Percentiles rank a stretch among this genome's conserved stretches.
Evolutionary conservation across 148 eudicot species (phyloP).

Genomic region (Polygonum maritimum): DNA sequence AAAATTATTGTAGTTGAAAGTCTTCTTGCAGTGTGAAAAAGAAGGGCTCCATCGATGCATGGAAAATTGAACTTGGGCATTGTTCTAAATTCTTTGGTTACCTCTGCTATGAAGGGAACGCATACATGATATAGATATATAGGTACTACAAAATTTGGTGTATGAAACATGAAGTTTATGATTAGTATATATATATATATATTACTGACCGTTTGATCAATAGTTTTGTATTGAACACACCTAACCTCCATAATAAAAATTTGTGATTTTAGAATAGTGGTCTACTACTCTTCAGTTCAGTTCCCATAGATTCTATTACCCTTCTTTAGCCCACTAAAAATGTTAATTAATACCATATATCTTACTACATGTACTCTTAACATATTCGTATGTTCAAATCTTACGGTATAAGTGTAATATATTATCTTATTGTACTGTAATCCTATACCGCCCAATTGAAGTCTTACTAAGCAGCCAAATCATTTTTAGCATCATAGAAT

Average conservation of each 20-base stretch:
- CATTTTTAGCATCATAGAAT: too few species aligned
- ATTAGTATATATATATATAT: too few species aligned
- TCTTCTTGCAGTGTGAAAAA: background rate
- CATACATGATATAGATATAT: background rate
- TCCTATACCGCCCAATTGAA: too few species aligned
- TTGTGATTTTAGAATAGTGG: background rate
- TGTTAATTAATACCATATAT: too few species aligned
- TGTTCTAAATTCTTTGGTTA: background rate
- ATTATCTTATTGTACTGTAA: too few species aligned
- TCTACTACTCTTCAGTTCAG: background rate
- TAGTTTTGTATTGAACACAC: background rate
- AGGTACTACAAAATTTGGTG: background rate
- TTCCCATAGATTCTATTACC: background rate
- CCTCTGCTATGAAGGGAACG: too few species aligned
- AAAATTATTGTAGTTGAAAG: too few species aligned
- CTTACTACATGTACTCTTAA: too few species aligned
- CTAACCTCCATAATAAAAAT: background rate
- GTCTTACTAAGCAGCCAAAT: too few species aligned
- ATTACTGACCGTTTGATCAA: background rate
- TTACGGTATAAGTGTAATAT: too few species aligned
- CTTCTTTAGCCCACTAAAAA: too few species aligned
- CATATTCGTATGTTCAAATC: too few species aligned
- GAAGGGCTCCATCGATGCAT: background rate
- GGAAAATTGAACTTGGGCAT: background rate
- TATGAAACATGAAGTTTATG: background rate